These are phyloP conservation scores for Arabidopsis arenosa DNA, from an alignment of 345 rosid genomes.

Conservation along the genomic window DNA sequence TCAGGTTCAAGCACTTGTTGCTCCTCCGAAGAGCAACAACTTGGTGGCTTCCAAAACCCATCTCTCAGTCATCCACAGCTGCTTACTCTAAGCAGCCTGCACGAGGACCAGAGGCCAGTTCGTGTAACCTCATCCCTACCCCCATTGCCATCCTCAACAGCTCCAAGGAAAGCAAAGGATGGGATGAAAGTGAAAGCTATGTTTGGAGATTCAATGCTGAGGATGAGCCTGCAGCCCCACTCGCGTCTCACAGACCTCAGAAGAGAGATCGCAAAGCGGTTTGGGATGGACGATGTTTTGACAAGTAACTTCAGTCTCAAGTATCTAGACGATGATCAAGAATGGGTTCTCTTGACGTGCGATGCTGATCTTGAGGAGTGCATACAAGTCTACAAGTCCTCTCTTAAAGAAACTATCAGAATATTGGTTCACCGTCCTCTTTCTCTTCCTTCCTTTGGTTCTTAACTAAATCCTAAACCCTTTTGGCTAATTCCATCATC, in stretches of 20 bases:
- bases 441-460: conserved; percentile 35
- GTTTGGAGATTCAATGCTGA: conserved; percentile 61
- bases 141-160: conserved; percentile 41
- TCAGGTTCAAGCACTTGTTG: conserved; percentile 72
- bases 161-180: conserved; percentile 32
- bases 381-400: conserved; percentile 63
- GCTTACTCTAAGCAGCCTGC: conserved; percentile 49
- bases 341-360: conserved; percentile 82
- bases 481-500: conserved; percentile 11
- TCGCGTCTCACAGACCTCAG: conserved; percentile 61
- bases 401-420: conserved; percentile 57
- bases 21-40: conserved; percentile 60
- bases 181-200: conserved; percentile 64
- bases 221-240: conserved; percentile 58
- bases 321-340: conserved; percentile 73
- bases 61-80: conserved; percentile 60
- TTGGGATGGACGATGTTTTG: conserved; percentile 52
- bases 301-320: conserved; percentile 53
- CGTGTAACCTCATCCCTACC: conserved; percentile 51
- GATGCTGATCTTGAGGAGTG: conserved; percentile 92
- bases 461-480: conserved; percentile 1
- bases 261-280: conserved; percentile 61
- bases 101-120: conserved; percentile 51
- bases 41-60: conserved; percentile 54
- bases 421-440: conserved; percentile 60